These are phyloP conservation scores for Misopates orontium DNA, from an alignment of 257 asterid species.

Conservation along the genomic window DNA sequence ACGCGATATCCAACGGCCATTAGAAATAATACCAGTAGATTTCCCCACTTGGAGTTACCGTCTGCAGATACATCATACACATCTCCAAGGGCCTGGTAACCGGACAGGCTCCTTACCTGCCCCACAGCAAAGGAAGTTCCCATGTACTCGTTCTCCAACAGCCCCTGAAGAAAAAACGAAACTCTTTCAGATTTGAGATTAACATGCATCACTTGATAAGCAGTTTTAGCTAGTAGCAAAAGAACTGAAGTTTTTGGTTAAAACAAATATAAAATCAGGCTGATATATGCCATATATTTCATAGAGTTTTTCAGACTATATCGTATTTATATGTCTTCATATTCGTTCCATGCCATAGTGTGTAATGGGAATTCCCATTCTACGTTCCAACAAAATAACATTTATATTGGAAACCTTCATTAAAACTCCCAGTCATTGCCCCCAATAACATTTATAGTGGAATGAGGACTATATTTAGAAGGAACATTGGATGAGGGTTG, in stretches of 20 bases:
- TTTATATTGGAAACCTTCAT: too few species aligned
- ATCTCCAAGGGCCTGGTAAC: conserved; percentile 77
- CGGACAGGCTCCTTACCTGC: conserved; percentile 80
- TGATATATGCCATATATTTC: neutral
- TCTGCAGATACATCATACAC: conserved; percentile 66
- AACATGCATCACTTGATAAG: neutral
- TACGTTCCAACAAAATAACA: too few species aligned
- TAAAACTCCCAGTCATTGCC: too few species aligned
- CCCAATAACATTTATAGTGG: too few species aligned
- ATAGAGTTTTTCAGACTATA: neutral
- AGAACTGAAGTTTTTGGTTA: neutral
- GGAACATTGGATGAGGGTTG: too few species aligned
- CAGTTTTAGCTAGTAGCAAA: neutral
- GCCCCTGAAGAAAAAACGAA: conserved; percentile 57
- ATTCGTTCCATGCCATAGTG: too few species aligned
- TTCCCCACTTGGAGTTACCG: conserved; percentile 72
- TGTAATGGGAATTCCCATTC: too few species aligned
- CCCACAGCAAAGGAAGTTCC: conserved; percentile 85
- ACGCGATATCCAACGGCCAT: conserved; percentile 78
- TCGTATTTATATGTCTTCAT: neutral
- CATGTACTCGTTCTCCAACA: conserved; percentile 85
- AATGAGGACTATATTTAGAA: too few species aligned
- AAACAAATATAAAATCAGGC: neutral
- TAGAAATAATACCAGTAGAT: conserved; percentile 60
- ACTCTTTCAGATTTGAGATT: neutral